These are phyloP conservation scores for Melanomma pulvis-pyrius DNA, from an alignment of 495 filamentous ascomycete species.

Conservation along the genomic window DNA sequence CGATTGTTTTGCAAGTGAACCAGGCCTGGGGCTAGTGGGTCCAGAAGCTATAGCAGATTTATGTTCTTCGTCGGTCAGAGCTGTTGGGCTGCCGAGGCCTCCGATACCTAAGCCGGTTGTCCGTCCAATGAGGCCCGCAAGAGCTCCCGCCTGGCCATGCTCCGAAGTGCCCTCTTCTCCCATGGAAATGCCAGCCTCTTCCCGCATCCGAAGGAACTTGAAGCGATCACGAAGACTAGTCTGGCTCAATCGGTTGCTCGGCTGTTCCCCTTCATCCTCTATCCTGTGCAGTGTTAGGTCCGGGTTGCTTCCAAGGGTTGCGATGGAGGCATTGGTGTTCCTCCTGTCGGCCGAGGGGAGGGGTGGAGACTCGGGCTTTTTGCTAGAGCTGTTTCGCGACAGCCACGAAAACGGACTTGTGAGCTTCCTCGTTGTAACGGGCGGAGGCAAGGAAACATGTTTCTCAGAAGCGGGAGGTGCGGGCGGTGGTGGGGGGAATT, in stretches of 20 bases:
- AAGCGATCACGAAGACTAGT: constrained; percentile 84
- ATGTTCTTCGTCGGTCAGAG: constrained; percentile 56
- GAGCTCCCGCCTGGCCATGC: constrained; percentile 42
- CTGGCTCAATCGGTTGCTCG: constrained; percentile 57
- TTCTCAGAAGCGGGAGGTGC: constrained; percentile 29
- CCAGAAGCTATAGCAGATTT: constrained; percentile 36
- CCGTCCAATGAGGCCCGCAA: constrained; percentile 51
- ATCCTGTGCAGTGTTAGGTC: constrained; percentile 72
- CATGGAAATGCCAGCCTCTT: constrained; percentile 66
- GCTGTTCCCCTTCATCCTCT: constrained; percentile 65
- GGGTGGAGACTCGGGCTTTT: constrained; percentile 61
- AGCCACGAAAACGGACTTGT: constrained; percentile 85
- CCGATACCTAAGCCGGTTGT: constrained; percentile 55
- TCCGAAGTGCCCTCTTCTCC: constrained; percentile 54
- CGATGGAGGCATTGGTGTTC: constrained; percentile 75
- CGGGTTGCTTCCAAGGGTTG: constrained; percentile 71
- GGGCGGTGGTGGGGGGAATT: constrained; percentile 36
- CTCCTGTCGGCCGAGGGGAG: constrained; percentile 56
- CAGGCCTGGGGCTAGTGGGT: constrained; percentile 32
- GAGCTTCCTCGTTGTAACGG: constrained; percentile 61
- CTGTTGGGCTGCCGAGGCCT: constrained; percentile 58
- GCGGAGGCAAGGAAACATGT: constrained; percentile 23
- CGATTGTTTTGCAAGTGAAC: constrained; percentile 36
- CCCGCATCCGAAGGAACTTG: constrained; percentile 77
- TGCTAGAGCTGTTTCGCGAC: constrained; percentile 68